phyloP scores from a whole-genome alignment of 2,329 filamentous ascomycete species.

The Alternaria gaisen region DNA sequence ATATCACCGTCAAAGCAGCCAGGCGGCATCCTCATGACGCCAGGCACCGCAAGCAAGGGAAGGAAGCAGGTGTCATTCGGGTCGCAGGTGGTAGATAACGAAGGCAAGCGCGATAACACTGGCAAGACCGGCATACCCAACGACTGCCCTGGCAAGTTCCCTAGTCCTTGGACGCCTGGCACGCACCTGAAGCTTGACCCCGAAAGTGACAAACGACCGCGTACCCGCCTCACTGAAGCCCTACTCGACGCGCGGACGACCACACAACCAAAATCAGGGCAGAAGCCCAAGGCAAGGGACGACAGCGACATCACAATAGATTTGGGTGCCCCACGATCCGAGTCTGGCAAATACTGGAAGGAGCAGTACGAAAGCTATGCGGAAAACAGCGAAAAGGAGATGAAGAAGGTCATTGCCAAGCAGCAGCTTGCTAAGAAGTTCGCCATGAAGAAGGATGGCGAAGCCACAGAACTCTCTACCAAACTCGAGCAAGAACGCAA shows the following conservation, averaged over 20 bases:
- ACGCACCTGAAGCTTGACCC: conserved; percentile 43
- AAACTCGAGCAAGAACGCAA: conserved; percentile 74
- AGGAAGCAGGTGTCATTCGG: conserved; percentile 70
- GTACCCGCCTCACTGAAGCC: conserved; percentile 56
- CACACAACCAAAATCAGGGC: conserved; percentile 39
- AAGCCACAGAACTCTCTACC: conserved; percentile 71
- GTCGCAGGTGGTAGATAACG: conserved; percentile 65
- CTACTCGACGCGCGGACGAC: conserved; percentile 57
- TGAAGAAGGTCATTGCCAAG: conserved; percentile 80
- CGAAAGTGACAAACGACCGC: conserved; percentile 44
- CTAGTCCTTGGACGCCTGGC: conserved; percentile 60
- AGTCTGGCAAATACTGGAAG: conserved; percentile 83
- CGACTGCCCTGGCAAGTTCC: conserved; percentile 58
- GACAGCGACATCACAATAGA: conserved; percentile 74
- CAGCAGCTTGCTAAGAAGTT: conserved; percentile 82
- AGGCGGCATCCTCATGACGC: conserved; percentile 69
- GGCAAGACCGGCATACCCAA: conserved; percentile 59
- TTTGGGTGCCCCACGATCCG: conserved; percentile 75
- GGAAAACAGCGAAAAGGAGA: conserved; percentile 74
- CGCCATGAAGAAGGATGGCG: conserved; percentile 78
- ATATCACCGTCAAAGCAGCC: conserved; percentile 65
- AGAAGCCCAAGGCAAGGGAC: conserved; percentile 50
- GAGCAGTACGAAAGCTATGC: conserved; percentile 78
- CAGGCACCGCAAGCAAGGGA: conserved; percentile 64
- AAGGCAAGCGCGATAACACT: conserved; percentile 58